Base-by-base conservation (phyloP, 2,329 filamentous ascomycete species). In the Venturiaceae sp. region DNA sequence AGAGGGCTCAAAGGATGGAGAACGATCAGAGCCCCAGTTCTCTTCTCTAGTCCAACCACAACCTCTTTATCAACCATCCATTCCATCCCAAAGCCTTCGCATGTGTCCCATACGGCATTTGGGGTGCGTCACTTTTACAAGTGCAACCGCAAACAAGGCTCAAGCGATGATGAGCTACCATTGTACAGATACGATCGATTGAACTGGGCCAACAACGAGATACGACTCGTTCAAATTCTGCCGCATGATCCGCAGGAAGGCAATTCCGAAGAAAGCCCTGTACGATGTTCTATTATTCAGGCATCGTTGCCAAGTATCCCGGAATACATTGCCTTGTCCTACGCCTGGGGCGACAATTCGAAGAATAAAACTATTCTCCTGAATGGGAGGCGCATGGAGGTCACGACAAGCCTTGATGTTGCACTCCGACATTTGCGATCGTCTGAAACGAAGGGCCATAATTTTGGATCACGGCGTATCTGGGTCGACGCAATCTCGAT, bases 401-500 rank as follows among this genome's bases (percentile, higher is more conserved):
- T 55, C 9, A 41, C 53, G 5, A 19, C 33, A 19, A 55, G 23
- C 30, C 53, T 44, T 30, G 4, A 11, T 21, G 19, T 30, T 13
- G 53, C 53, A 9, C 5, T 28, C 16, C 53, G 53, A 9, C 23
- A 26, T 44, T 16, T 41, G 30, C 19, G 34, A 26, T 19, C n/a
- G 11, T 33, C 33, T 30, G 36, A 41, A 55, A 34, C 11, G 37
- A 46, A 28, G 5, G 41, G 21, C 16, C 41, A 28, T 5, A 46
- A 46, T 13, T 28, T 44, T 16, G 21, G 21, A 46, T 5, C 36
- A 3, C 13, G 19, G 4, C 6, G 8, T 16, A 33, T 19, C 2
- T 44, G 34, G 53, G 53, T 41, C 2, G 53, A 44, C 14, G 33
- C n/a, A 14, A 16, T 44, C 46, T 60, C 55, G 19, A 58, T 58